Evolutionary conservation across 164 flowering plant genomes (phyloP).

Genomic region (Euptelea pleiosperma): DNA sequence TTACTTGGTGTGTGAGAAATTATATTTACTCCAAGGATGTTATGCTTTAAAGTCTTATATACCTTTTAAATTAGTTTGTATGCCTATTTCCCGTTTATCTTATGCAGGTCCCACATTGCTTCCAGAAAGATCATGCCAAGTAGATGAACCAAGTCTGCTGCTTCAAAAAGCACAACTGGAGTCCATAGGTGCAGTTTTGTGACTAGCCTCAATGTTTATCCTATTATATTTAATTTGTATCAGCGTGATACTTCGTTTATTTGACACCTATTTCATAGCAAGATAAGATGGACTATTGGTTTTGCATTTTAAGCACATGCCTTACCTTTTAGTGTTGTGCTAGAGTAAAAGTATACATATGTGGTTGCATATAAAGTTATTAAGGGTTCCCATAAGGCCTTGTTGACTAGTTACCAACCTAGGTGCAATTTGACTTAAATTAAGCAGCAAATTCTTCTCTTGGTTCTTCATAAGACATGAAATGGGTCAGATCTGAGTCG

Average conservation of each 20-base stretch:
- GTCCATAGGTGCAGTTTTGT: constrained; percentile 42
- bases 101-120: constrained; percentile 21
- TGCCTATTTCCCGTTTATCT: constrained; percentile 9
- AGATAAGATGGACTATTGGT: not conserved
- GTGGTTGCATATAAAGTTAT: not conserved
- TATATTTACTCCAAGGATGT: not conserved
- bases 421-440: too few relatives aligned
- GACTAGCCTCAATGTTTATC: too few relatives aligned
- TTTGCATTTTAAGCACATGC: not conserved
- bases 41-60: not conserved
- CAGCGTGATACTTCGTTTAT: not conserved
- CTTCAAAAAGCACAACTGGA: constrained; percentile 47
- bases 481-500: too few relatives aligned
- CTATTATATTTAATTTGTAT: not conserved
- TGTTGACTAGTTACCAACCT: too few relatives aligned
- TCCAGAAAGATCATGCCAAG: constrained; percentile 31
- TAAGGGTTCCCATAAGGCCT: not conserved
- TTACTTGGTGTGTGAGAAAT: too few relatives aligned
- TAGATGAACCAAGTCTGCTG: constrained; percentile 42
- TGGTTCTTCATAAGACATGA: too few relatives aligned
- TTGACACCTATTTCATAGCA: not conserved
- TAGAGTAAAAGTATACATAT: not conserved
- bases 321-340: not conserved
- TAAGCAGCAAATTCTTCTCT: too few relatives aligned
- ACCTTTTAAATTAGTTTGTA: not conserved